Conservation (phyloP, 2,329 filamentous ascomycete species). For the Ophiostoma pallidulum region DNA sequence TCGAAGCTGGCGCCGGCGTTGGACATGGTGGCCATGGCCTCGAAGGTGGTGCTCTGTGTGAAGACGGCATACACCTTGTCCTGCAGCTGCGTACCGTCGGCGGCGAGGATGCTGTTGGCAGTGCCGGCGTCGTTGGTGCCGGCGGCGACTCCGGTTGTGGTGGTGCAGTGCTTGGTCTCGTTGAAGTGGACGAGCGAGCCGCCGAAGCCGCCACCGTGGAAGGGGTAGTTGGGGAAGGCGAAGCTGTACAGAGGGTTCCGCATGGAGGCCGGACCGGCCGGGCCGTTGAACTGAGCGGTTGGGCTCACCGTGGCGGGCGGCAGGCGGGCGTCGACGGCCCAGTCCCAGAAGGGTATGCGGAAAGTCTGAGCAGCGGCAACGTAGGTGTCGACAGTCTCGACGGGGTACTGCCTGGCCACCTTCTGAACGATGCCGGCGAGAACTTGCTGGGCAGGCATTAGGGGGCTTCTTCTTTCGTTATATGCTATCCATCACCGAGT, state of each 20-base stretch:
- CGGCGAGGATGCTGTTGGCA: constrained; percentile 17
- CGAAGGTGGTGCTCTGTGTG: constrained; percentile 27
- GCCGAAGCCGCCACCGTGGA: constrained; percentile 22
- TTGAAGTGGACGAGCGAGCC: constrained; percentile 22
- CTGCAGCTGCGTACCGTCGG: constrained; percentile 21
- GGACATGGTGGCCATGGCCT: constrained; percentile 32
- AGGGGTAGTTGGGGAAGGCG: constrained; percentile 36
- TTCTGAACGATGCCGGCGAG: constrained; percentile 36
- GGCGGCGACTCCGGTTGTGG: constrained; percentile 26
- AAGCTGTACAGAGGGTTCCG: constrained; percentile 45
- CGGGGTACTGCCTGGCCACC: constrained; percentile 36
- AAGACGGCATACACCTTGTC: constrained; percentile 32
- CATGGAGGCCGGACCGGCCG: constrained; percentile 21
- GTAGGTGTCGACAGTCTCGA: constrained; percentile 28
- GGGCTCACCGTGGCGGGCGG: constrained; percentile 30
- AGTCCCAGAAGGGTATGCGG: constrained; percentile 47
- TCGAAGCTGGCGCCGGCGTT: constrained; percentile 33
- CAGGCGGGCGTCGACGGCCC: constrained; percentile 34
- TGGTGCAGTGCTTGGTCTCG: constrained; percentile 32
- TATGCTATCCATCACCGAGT: neutral
- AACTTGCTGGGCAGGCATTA: constrained; percentile 34
- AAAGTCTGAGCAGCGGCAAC: constrained; percentile 35
- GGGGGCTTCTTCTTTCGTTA: no score
- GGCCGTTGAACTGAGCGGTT: constrained; percentile 19
- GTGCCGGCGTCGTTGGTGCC: constrained; percentile 28